Evolutionary conservation across 208 protist genomes (phyloP).

Genomic region (Naegleria fowleri): DNA sequence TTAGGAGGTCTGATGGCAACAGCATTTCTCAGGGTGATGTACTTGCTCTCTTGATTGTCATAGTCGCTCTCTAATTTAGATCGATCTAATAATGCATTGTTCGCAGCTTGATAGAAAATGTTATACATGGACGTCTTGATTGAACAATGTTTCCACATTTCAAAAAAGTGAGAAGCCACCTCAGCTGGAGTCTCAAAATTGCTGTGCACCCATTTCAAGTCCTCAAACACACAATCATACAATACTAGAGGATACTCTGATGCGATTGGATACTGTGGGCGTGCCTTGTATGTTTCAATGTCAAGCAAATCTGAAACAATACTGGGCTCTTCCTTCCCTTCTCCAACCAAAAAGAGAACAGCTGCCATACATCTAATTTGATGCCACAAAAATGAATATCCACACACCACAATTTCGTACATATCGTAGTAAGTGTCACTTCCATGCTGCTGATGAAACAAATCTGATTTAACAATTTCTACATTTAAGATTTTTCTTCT

Average conservation of each 20-base stretch:
- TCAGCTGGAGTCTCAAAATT: too few species aligned
- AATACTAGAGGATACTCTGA: slow-evolving; percentile 54
- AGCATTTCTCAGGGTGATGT: neutral
- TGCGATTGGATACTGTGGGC: slow-evolving; percentile 59
- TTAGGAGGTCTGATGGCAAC: neutral
- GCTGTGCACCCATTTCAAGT: slow-evolving; percentile 38
- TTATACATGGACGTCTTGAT: neutral
- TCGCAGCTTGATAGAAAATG: neutral
- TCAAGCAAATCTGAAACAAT: slow-evolving; percentile 54
- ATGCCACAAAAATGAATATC: slow-evolving; percentile 92
- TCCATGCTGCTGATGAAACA: slow-evolving; percentile 48
- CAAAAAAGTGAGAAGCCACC: neutral
- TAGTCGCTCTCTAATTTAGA: neutral
- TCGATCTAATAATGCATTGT: neutral
- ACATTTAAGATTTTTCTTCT: slow-evolving; percentile 62
- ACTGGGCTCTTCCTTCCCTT: slow-evolving; percentile 41
- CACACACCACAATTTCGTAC: slow-evolving; percentile 77
- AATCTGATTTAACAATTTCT: slow-evolving; percentile 51
- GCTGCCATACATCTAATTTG: slow-evolving; percentile 91
- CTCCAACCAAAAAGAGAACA: slow-evolving; percentile 75
- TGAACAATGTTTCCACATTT: too few species aligned
- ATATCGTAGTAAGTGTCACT: slow-evolving; percentile 27
- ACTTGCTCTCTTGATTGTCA: neutral
- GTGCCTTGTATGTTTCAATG: slow-evolving; percentile 33
- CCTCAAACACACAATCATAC: slow-evolving; percentile 58